Evolutionary conservation across 1,284 basidiomycete species (phyloP).

Genomic region (Stereum hirsutum): DNA sequence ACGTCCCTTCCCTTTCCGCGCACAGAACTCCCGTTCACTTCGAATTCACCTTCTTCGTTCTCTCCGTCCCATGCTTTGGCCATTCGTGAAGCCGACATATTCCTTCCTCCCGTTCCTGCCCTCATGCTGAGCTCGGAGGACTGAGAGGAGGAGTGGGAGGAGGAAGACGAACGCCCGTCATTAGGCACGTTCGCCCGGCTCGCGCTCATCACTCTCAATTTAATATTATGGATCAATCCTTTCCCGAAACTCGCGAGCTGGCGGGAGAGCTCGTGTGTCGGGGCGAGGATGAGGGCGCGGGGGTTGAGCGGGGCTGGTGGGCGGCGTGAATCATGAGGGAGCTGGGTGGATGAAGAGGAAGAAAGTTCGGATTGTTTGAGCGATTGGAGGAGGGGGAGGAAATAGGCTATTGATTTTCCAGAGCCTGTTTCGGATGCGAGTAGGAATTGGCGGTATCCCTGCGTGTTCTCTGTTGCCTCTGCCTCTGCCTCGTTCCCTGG

Average conservation of each 20-base stretch:
- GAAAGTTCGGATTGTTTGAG: constrained; percentile 53
- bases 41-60: constrained; percentile 20
- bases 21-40: constrained; percentile 13
- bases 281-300: constrained; percentile 72
- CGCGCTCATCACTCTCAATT: constrained; percentile 66
- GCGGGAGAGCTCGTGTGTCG: constrained; percentile 81
- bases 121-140: background rate
- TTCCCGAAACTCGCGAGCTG: constrained; percentile 74
- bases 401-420: constrained; percentile 86
- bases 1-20: constrained; percentile 27
- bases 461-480: too few species aligned
- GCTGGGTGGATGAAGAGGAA: background rate
- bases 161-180: too few species aligned
- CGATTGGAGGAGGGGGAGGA: constrained; percentile 72
- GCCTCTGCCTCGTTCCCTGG: too few species aligned
- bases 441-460: constrained; percentile 51
- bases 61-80: constrained; percentile 25
- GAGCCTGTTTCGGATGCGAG: constrained; percentile 85
- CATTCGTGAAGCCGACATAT: constrained; percentile 40
- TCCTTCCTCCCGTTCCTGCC: constrained; percentile 16
- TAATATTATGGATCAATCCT: constrained; percentile 60
- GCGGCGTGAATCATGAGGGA: too few species aligned
- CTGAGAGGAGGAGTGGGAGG: too few species aligned
- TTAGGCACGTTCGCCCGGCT: constrained; percentile 49
- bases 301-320: constrained; percentile 38